Percentiles rank a stretch among this genome's conserved stretches.
These are phyloP conservation scores for Magnaporthiopsis rhizophila DNA, from an alignment of 2,329 filamentous ascomycete species.

Conservation along the genomic window DNA sequence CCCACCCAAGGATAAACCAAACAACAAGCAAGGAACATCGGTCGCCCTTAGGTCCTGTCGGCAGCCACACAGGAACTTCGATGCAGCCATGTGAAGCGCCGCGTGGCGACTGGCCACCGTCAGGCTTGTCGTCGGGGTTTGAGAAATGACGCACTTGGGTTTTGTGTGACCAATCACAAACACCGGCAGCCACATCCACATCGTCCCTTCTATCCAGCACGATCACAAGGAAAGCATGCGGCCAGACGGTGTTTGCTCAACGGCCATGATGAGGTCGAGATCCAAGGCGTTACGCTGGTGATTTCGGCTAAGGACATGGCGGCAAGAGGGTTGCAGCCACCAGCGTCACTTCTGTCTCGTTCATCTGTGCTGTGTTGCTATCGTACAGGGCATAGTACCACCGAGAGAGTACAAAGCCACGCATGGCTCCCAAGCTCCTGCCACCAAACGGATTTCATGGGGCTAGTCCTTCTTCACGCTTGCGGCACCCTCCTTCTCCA, in stretches of 20 bases:
- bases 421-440: not conserved
- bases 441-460: too few relatives aligned
- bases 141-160: not conserved
- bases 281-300: too few relatives aligned
- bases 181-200: not conserved
- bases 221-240: not conserved
- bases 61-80: not conserved
- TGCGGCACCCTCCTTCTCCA: slow-evolving; percentile 53
- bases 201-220: not conserved
- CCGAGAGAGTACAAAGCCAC: not conserved
- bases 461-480: slow-evolving; percentile 28
- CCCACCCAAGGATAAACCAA: not conserved
- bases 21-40: not conserved
- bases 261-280: too few relatives aligned
- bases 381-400: not conserved
- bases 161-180: not conserved
- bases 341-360: too few relatives aligned
- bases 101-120: not conserved
- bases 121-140: not conserved
- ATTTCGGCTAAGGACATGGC: too few relatives aligned
- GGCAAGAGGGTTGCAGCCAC: too few relatives aligned
- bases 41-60: not conserved
- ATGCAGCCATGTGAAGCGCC: not conserved
- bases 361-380: not conserved
- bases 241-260: too few relatives aligned